A percentile compares a stretch with the other conserved stretches of the same genome.
phyloP scores from a whole-genome alignment of 148 eudicot genomes.

The Pouteria glomerata region DNA sequence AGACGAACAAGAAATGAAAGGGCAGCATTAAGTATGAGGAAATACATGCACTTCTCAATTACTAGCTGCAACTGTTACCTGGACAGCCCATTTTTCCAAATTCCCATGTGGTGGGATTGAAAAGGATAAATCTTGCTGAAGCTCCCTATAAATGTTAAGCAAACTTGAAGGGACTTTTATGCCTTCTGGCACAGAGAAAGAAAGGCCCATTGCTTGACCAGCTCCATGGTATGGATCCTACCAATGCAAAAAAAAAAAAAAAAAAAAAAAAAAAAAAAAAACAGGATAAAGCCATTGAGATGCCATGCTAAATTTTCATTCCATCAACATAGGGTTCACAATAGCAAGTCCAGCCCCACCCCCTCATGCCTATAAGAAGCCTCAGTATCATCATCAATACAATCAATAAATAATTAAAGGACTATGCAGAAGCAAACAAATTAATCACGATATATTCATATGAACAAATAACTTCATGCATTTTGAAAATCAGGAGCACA shows the following conservation, averaged over 20 bases:
- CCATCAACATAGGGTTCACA: too few species aligned
- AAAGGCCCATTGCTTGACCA: constrained; percentile 97
- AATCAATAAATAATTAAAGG: too few species aligned
- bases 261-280: background rate
- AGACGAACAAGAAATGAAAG: background rate
- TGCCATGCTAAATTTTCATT: too few species aligned
- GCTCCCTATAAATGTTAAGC: constrained; percentile 83
- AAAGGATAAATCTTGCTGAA: constrained; percentile 75
- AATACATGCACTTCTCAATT: background rate
- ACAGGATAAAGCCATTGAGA: too few species aligned
- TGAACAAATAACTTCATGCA: too few species aligned
- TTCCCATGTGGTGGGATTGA: constrained; percentile 84
- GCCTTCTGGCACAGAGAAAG: constrained; percentile 91
- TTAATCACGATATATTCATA: too few species aligned
- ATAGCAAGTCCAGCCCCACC: too few species aligned
- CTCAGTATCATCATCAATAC: too few species aligned
- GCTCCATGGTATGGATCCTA: constrained; percentile 99
- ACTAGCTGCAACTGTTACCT: constrained; percentile 41
- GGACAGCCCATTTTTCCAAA: constrained; percentile 89
- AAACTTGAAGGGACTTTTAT: constrained; percentile 84
- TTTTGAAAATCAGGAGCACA: too few species aligned
- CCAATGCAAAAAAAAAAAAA: constrained; percentile 7
- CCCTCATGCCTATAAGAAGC: too few species aligned
- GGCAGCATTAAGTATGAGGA: background rate
- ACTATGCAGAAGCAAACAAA: too few species aligned